phyloP scores from a whole-genome alignment of 1,284 basidiomycete genomes.

The Leccinum fuscescens region DNA sequence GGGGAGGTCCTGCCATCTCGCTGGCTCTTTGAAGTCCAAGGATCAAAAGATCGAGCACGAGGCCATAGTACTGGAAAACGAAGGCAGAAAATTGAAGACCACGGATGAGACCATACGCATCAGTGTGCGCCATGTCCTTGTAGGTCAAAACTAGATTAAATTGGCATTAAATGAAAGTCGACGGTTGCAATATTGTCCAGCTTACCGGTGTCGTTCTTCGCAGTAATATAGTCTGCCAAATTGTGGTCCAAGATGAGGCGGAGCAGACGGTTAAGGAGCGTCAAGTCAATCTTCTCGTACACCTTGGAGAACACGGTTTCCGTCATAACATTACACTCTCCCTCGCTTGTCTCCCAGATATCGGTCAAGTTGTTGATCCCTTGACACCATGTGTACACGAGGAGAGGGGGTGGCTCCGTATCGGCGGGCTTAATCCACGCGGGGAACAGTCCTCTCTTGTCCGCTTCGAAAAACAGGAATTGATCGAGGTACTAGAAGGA shows the following conservation, averaged over 20 bases:
- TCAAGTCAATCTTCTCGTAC: conserved; percentile 97
- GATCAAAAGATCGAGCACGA: conserved; percentile 89
- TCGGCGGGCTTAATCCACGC: conserved; percentile 98
- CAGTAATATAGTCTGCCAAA: conserved; percentile 95
- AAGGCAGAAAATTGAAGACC: conserved; percentile 96
- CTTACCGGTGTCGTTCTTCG: conserved; percentile 89
- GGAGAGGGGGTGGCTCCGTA: conserved; percentile 75
- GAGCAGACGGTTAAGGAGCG: conserved; percentile 87
- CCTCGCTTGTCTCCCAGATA: conserved; percentile 95
- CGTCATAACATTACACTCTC: conserved; percentile 96
- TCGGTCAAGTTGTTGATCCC: conserved; percentile 64
- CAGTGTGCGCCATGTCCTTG: conserved; percentile 93
- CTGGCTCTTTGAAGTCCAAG: conserved; percentile 92
- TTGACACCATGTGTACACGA: no score
- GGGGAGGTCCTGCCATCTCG: conserved; percentile 95
- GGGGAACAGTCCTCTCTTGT: conserved; percentile 95
- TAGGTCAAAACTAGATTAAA: conserved; percentile 70
- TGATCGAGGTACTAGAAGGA: conserved; percentile 77
- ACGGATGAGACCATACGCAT: conserved; percentile 89
- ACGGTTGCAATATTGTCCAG: neutral
- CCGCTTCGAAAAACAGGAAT: conserved; percentile 89
- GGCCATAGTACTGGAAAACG: conserved; percentile 95
- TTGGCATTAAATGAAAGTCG: neutral
- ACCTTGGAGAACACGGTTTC: conserved; percentile 95
- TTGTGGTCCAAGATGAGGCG: conserved; percentile 96